Conservation (phyloP, 805 yeast genomes). For the Candida awuae region DNA sequence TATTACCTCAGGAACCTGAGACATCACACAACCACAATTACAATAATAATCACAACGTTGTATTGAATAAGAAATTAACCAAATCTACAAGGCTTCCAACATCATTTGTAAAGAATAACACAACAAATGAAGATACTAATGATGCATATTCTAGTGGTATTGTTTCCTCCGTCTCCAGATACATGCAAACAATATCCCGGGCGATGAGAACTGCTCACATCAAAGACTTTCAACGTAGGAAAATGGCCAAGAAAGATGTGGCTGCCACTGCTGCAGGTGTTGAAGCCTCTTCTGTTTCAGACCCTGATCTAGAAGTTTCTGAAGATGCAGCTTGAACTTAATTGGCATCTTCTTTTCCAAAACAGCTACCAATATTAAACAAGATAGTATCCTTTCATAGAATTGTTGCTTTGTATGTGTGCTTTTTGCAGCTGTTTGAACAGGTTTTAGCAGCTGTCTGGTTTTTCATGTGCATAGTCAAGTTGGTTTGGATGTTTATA, state of each 20-base stretch:
- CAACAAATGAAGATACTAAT: not conserved
- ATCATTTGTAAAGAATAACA: not conserved
- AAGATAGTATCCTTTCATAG: too few relatives aligned
- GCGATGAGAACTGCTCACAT: conserved; percentile 71
- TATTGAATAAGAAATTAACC: not conserved
- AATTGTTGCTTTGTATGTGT: too few relatives aligned
- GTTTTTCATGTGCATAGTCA: too few relatives aligned
- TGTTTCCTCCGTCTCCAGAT: conserved; percentile 10
- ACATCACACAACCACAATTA: not conserved
- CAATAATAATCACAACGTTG: not conserved
- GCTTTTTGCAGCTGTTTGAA: too few relatives aligned
- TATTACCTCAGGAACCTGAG: not conserved
- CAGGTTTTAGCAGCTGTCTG: too few relatives aligned
- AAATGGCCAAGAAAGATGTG: conserved; percentile 22
- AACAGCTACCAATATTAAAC: too few relatives aligned
- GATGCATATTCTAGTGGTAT: conserved; percentile 2
- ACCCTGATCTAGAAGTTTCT: too few relatives aligned
- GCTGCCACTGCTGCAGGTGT: too few relatives aligned
- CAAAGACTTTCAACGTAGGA: conserved; percentile 74
- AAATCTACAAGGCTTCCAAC: not conserved
- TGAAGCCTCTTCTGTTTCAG: too few relatives aligned
- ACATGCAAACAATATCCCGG: conserved; percentile 39
- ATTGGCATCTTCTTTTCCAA: too few relatives aligned
- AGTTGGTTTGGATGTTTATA: too few relatives aligned
- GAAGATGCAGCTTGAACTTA: too few relatives aligned